Percentiles rank a stretch among this genome's conserved stretches.
Evolutionary conservation across 148 eudicot genomes (phyloP).

Genomic region (Cornus kousa): DNA sequence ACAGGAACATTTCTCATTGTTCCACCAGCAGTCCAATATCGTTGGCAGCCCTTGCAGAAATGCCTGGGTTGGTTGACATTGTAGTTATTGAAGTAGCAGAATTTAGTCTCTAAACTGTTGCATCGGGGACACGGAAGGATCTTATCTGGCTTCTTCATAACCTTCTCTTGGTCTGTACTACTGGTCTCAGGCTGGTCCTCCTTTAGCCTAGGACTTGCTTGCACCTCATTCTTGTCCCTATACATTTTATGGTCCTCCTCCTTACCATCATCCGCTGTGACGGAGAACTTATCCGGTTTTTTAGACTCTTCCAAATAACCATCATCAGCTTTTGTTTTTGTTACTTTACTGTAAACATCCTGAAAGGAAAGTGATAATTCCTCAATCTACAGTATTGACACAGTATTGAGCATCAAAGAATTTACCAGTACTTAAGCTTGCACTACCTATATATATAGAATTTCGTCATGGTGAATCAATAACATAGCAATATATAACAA

Average conservation of each 20-base stretch:
- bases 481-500: no score
- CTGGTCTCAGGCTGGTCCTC: slow-evolving; percentile 20
- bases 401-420: no score
- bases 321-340: slow-evolving; percentile 23
- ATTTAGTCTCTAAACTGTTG: slow-evolving; percentile 45
- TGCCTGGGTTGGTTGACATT: slow-evolving; percentile 32
- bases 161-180: slow-evolving; percentile 12
- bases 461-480: no score
- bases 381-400: neutral
- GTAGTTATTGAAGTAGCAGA: slow-evolving; percentile 34
- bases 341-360: slow-evolving; percentile 22
- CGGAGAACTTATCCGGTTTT: slow-evolving; percentile 8
- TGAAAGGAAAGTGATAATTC: slow-evolving; percentile 11
- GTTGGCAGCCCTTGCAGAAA: slow-evolving; percentile 26
- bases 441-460: no score
- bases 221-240: neutral
- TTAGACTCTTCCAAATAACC: slow-evolving; percentile 12
- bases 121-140: slow-evolving; percentile 51
- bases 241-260: slow-evolving; percentile 15
- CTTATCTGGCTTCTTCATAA: slow-evolving; percentile 41
- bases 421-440: no score
- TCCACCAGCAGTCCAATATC: slow-evolving; percentile 33
- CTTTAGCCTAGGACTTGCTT: slow-evolving; percentile 11
- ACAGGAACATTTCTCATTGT: slow-evolving; percentile 41
- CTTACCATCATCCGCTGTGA: slow-evolving; percentile 3